Percentiles rank a stretch among this genome's conserved stretches.
Conservation (phyloP, 2,329 filamentous ascomycete genomes). For the Cercospora nicotianae region DNA sequence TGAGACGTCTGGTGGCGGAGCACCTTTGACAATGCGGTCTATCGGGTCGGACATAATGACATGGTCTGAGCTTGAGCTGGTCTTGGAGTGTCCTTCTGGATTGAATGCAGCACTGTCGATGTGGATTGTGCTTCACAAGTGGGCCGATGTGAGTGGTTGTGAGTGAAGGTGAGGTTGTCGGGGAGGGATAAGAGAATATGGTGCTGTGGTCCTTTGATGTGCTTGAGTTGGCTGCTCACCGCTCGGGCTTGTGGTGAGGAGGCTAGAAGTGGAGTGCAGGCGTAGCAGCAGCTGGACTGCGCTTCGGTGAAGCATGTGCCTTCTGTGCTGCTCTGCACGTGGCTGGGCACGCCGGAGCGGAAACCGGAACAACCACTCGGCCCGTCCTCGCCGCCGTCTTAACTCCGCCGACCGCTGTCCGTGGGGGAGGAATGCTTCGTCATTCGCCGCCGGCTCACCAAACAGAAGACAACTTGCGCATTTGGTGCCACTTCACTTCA, state of each 20-base stretch:
- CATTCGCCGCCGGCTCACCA: not conserved
- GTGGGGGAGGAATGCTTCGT: not conserved
- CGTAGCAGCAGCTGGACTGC: not conserved
- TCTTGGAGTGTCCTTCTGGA: not conserved
- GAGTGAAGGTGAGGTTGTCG: not conserved
- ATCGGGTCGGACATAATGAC: constrained; percentile 43
- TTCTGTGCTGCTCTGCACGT: not conserved
- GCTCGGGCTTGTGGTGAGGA: not conserved
- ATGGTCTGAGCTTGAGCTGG: constrained; percentile 2
- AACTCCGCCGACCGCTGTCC: not conserved
- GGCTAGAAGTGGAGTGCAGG: not conserved
- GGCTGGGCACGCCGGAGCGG: not conserved
- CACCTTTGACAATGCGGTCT: constrained; percentile 91
- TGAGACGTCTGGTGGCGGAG: constrained; percentile 64
- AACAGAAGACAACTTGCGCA: not conserved
- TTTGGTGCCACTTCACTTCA: not conserved
- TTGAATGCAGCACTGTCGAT: not conserved
- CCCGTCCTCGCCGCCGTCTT: not conserved
- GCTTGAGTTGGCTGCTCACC: not conserved
- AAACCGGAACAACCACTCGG: not conserved
- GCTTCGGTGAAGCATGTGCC: not conserved
- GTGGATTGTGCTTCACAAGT: not conserved
- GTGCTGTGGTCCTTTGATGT: not conserved
- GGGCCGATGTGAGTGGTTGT: not conserved
- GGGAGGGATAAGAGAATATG: not conserved